Base-by-base conservation (phyloP, 306 rosid genomes). In the Pterocarpus macrocarpus region DNA sequence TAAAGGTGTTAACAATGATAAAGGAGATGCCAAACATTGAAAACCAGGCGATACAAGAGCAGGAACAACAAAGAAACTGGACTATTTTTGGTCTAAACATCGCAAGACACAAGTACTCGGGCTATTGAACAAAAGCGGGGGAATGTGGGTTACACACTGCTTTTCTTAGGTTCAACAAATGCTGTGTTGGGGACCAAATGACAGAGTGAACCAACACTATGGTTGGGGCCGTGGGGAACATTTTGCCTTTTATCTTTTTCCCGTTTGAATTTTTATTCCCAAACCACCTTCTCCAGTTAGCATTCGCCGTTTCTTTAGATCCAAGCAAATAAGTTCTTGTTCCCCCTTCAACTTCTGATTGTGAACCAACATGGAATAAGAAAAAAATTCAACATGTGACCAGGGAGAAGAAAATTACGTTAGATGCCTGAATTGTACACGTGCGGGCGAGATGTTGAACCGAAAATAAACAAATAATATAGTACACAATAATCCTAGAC, bases 141-240 rank as follows among this genome's bases (percentile, higher is more conserved):
- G 78, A 50, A 64, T 69, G 79, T 63, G 86, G 78, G 78, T 81
- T 73, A 75, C 83, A 80, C 71, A 2, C 32, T 66, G 76, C 80
- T 74, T 74, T 83, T 71, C 63, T 33, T 58, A 55, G 33, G 45
- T 75, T 58, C 43, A 64, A 78, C 33, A 39, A 69, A 68, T n/a
- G 73, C 49, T 66, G 50, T 53, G 62, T 13, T 86, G 80, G 76
- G 61, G 88, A 86, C 92, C 88, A 89, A 86, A 74, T 76, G 85
- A 86, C 88, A 89, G 32, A 79, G 52, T 53, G 68, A 84, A 86
- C 85, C 88, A 86, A 87, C 91, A 74, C 65, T 64, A 7, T 62
- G 88, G 93, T 86, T 80, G 92, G 94, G 91, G 86, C 69, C 87
- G 83, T 86, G 78, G 97, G 92, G 87, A 82, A 87, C 97, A 92